Evolutionary conservation across 139 green algal species (phyloP).

Genomic region (Picochlorum sp.): DNA sequence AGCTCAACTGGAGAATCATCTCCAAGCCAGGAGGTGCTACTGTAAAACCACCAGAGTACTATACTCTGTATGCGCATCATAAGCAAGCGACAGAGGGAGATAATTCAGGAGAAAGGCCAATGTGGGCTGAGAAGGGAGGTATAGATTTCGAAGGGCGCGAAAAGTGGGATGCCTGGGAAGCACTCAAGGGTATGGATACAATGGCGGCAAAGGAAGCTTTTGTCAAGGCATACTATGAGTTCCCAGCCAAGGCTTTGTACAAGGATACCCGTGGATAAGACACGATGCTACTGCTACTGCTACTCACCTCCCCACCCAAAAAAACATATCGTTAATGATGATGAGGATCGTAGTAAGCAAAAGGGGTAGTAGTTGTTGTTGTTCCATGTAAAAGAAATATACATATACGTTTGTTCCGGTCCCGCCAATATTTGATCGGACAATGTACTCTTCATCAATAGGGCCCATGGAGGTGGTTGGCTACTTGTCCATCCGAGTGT

Average conservation of each 20-base stretch:
- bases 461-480: too few relatives aligned
- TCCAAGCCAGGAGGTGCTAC: constrained; percentile 78
- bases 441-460: too few relatives aligned
- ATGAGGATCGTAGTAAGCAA: too few relatives aligned
- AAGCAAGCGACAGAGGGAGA: constrained; percentile 66
- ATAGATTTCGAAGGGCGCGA: constrained; percentile 88
- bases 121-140: constrained; percentile 87
- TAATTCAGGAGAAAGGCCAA: constrained; percentile 69
- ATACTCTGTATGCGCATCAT: constrained; percentile 58
- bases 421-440: too few relatives aligned
- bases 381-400: too few relatives aligned
- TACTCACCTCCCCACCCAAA: too few relatives aligned
- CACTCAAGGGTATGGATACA: constrained; percentile 52
- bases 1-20: constrained; percentile 85
- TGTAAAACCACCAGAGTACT: constrained; percentile 77
- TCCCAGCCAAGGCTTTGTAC: constrained; percentile 57
- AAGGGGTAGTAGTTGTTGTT: too few relatives aligned
- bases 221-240: constrained; percentile 72
- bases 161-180: constrained; percentile 75
- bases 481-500: too few relatives aligned
- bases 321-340: too few relatives aligned
- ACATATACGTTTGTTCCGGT: too few relatives aligned
- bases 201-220: constrained; percentile 68
- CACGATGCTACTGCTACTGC: neutral
- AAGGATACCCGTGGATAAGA: constrained; percentile 37